Percentiles rank a stretch among this genome's conserved stretches.
These are phyloP conservation scores for Trichoderma sp. DNA, from an alignment of 2,329 filamentous ascomycete species.

Conservation along the genomic window DNA sequence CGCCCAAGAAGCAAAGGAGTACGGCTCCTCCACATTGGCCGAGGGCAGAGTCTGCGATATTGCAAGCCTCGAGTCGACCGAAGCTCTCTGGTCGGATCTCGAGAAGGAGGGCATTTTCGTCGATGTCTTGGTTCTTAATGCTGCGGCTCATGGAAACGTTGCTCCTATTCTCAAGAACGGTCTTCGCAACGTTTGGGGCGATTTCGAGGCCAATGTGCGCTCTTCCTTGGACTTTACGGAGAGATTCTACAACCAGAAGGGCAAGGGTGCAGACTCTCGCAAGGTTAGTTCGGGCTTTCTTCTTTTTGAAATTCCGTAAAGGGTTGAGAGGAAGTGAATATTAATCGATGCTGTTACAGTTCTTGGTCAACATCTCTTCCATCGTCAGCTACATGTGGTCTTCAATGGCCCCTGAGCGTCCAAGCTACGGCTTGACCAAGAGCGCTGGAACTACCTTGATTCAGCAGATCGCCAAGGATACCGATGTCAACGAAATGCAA, in stretches of 20 bases:
- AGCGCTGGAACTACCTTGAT: slow-evolving; percentile 34
- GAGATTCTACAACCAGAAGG: slow-evolving; percentile 22
- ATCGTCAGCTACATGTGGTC: slow-evolving; percentile 21
- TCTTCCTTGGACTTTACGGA: slow-evolving; percentile 21
- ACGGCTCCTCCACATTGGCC: slow-evolving; percentile 22
- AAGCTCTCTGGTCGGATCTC: slow-evolving; percentile 30
- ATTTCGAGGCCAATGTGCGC: slow-evolving; percentile 23
- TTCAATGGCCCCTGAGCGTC: slow-evolving; percentile 20
- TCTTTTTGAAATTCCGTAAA: background rate
- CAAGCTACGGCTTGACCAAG: slow-evolving; percentile 39
- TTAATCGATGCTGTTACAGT: slow-evolving; percentile 13
- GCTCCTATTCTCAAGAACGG: slow-evolving; percentile 21
- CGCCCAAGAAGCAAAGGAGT: slow-evolving; percentile 20
- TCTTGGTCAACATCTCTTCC: slow-evolving; percentile 21
- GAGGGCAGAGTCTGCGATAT: slow-evolving; percentile 27
- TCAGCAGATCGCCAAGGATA: slow-evolving; percentile 39
- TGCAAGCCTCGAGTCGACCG: slow-evolving; percentile 23
- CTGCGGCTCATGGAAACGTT: slow-evolving; percentile 19
- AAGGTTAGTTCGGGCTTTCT: slow-evolving; percentile 10
- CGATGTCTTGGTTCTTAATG: slow-evolving; percentile 32
- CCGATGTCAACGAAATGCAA: slow-evolving; percentile 26
- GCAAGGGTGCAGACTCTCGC: background rate
- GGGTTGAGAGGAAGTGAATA: background rate
- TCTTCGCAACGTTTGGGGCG: slow-evolving; percentile 16
- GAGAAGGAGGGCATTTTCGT: slow-evolving; percentile 25